Percentiles rank a stretch among this genome's conserved stretches.
Conservation (phyloP, 2,329 filamentous ascomycete species). For the Diaporthe vexans region DNA sequence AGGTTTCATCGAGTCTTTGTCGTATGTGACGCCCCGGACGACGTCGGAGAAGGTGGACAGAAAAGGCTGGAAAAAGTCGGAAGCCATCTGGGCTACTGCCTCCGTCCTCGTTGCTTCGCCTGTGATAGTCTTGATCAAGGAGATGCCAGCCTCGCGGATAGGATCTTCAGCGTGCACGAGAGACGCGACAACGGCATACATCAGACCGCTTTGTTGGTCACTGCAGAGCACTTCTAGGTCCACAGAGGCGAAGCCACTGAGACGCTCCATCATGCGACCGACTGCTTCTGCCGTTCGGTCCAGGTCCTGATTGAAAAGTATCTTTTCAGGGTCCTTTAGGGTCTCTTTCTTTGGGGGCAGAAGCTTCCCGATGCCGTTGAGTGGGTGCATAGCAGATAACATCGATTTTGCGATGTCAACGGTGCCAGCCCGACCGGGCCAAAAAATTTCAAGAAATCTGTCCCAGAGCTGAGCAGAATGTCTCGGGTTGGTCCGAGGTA, state of each 20-base stretch:
- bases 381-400: constrained; percentile 76
- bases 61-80: constrained; percentile 59
- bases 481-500: constrained; percentile 77
- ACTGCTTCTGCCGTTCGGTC: constrained; percentile 69
- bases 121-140: constrained; percentile 86
- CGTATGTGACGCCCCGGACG: constrained; percentile 58
- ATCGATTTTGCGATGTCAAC: constrained; percentile 82
- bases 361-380: constrained; percentile 84
- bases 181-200: constrained; percentile 81
- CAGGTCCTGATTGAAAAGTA: constrained; percentile 84
- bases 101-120: constrained; percentile 70
- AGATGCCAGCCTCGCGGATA: constrained; percentile 84
- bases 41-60: constrained; percentile 61
- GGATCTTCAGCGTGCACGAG: constrained; percentile 85
- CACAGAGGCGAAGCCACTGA: constrained; percentile 80
- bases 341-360: constrained; percentile 64
- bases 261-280: constrained; percentile 80
- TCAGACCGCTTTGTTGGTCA: constrained; percentile 70
- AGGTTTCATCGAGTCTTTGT: constrained; percentile 55
- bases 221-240: constrained; percentile 80
- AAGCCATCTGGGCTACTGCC: constrained; percentile 62
- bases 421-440: constrained; percentile 65
- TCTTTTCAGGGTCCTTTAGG: constrained; percentile 62
- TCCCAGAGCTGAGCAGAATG: constrained; percentile 86
- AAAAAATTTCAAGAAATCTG: constrained; percentile 70